Evolutionary conservation across 1,139 yeast genomes (phyloP), one percentile per base, ranked within the genome.

Genomic region (Eremothecium cymbalariae): DNA sequence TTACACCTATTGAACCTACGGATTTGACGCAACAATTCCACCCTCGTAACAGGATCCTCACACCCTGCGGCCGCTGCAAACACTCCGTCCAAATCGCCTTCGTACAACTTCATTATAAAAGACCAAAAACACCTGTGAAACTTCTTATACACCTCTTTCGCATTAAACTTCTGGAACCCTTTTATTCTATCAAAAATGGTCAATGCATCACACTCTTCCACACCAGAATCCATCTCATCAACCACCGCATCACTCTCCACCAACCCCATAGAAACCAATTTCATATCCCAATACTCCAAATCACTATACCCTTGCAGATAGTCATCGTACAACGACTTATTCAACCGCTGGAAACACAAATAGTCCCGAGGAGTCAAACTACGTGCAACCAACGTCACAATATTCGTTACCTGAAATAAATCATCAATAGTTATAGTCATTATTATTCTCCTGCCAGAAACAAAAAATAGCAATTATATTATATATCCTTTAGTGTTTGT

Each of bases 201-300:
- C 12, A 40, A 31, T n/a, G 45, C 45, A 34, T 36, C 44, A 20
- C 19, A 25, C 8, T 20, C 34, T 21, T 30, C 34, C 65, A 43
- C 55, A n/a, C n/a, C n/a, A n/a, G n/a, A 75, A 60, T 38, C 61
- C 47, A 56, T 66, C 51, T 40, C 78, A 57, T 52, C 50, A 48
- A 16, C 41, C 31, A 42, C 50, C 6, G 32, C 42, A 2, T 50
- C 60, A 12, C 43, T 44, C 13, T 62, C 56, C 77, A 79, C 74
- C 4, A 74, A 51, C 0, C 68, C 72, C 58, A 80, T 63, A 18
- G 50, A 55, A 41, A 55, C 59, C 34, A 81, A 59, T 49, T 69
- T 65, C 4, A 62, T 47, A 4, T 68, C 51, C 88, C 88, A 81
- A 16, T 74, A 51, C 11, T 53, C 50, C 5, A 51, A 57, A 35